phyloP scores from a whole-genome alignment of 257 asterid species.

The Pogostemon cablin region DNA sequence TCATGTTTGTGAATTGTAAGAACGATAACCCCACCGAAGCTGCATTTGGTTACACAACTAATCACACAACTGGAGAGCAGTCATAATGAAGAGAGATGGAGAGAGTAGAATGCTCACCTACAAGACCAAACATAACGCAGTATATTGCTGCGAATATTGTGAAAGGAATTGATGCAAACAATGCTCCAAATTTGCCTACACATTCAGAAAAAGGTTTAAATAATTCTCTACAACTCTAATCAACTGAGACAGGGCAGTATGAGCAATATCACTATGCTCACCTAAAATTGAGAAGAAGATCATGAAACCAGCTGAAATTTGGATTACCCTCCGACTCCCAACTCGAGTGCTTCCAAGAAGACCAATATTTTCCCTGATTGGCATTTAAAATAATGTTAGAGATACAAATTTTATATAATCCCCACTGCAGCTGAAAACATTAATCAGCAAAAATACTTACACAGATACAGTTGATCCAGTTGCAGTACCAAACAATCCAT shows the following conservation, averaged over 20 bases:
- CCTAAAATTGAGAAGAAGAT: constrained; percentile 89
- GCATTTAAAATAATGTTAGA: constrained; percentile 6
- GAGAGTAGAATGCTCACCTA: constrained; percentile 51
- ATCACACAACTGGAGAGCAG: neutral
- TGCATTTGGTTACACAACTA: constrained; percentile 33
- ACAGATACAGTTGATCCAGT: constrained; percentile 93
- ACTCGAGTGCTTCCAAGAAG: constrained; percentile 99
- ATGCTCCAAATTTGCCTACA: constrained; percentile 95
- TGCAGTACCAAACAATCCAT: constrained; percentile 83
- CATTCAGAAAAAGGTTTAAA: neutral
- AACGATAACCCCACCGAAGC: constrained; percentile 96
- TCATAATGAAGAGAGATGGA: neutral
- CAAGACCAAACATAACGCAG: constrained; percentile 90
- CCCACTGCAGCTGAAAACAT: neutral
- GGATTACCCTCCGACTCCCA: constrained; percentile 92
- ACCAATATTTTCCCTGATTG: constrained; percentile 81
- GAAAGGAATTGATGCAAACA: constrained; percentile 95
- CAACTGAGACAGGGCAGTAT: neutral
- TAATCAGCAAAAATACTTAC: constrained; percentile 45
- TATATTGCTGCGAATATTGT: constrained; percentile 87
- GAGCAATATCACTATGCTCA: constrained; percentile 14
- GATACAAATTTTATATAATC: neutral
- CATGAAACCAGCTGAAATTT: constrained; percentile 96
- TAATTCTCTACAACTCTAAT: neutral
- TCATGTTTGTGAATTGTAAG: constrained; percentile 95